A percentile compares a stretch with the other conserved stretches of the same genome.
Conservation (phyloP, 805 yeast species). For the Priceomyces fermenticarens region DNA sequence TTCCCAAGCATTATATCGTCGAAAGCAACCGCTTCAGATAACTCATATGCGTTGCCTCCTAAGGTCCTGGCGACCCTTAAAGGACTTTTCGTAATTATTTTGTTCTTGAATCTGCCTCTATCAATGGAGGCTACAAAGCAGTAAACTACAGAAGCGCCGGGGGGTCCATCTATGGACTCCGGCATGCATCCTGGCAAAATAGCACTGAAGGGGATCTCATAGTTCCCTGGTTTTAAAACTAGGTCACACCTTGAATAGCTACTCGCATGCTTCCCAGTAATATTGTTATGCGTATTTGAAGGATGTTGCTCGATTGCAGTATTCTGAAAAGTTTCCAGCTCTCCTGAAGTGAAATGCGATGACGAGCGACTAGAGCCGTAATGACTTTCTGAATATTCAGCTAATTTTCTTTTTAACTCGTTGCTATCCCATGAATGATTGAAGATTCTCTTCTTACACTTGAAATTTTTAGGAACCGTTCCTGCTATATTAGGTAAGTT, state of each 20-base stretch:
- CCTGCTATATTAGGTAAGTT: too few species aligned
- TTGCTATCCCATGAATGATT: too few species aligned
- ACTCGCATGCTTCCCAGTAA: conserved; percentile 37
- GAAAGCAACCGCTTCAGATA: conserved; percentile 88
- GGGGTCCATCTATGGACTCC: conserved; percentile 88
- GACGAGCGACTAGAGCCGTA: conserved; percentile 22
- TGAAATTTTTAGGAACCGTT: too few species aligned
- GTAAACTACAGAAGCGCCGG: conserved; percentile 72
- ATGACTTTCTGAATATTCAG: too few species aligned
- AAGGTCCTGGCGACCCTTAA: conserved; percentile 81
- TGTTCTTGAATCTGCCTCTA: conserved; percentile 70
- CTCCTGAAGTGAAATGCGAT: too few species aligned
- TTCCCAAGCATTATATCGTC: conserved; percentile 95
- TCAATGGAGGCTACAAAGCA: conserved; percentile 77
- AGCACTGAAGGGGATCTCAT: conserved; percentile 85
- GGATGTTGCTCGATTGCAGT: too few species aligned
- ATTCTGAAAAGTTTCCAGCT: too few species aligned
- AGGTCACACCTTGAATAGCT: conserved; percentile 21
- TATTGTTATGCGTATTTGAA: too few species aligned
- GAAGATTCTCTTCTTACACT: too few species aligned
- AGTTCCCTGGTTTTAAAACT: conserved; percentile 67
- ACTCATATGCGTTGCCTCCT: conserved; percentile 80
- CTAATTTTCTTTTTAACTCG: too few species aligned
- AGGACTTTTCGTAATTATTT: conserved; percentile 64
- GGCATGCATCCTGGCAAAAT: conserved; percentile 79